phyloP scores from a whole-genome alignment of 2,329 filamentous ascomycete species.

The Aspergillus ibericus region DNA sequence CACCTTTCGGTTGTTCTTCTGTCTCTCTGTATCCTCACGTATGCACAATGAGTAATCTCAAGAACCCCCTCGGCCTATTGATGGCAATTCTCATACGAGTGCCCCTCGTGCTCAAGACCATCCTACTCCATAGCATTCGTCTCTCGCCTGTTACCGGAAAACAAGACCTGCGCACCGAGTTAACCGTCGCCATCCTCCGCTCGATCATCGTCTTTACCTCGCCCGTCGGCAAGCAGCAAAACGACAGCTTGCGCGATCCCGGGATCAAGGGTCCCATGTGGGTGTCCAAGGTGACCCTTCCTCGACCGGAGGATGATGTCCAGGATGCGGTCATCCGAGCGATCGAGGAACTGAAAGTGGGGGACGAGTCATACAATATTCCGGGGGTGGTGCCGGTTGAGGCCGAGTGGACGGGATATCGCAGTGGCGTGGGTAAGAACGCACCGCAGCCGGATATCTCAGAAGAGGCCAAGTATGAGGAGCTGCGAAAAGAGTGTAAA shows the following conservation, averaged over 20 bases:
- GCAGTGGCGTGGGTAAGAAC: constrained; percentile 39
- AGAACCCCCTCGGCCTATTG: constrained; percentile 30
- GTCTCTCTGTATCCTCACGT: background rate
- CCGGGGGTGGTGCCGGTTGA: constrained; percentile 40
- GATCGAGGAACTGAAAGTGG: constrained; percentile 41
- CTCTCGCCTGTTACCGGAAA: constrained; percentile 71
- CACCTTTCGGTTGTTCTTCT: background rate
- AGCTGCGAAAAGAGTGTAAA: constrained; percentile 40
- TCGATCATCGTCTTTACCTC: constrained; percentile 55
- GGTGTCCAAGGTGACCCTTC: constrained; percentile 70
- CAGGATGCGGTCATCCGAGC: constrained; percentile 39
- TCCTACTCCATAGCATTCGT: constrained; percentile 53
- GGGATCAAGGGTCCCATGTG: constrained; percentile 78
- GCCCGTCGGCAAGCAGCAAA: constrained; percentile 64
- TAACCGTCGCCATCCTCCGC: constrained; percentile 72
- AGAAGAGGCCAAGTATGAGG: constrained; percentile 45
- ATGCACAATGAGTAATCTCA: constrained; percentile 26
- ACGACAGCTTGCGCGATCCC: constrained; percentile 60
- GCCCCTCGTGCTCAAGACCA: constrained; percentile 45
- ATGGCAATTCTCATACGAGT: constrained; percentile 40
- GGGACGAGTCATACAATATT: constrained; percentile 39
- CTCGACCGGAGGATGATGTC: constrained; percentile 53
- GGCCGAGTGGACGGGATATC: constrained; percentile 49
- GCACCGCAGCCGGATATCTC: constrained; percentile 42
- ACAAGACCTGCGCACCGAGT: constrained; percentile 73